Base-by-base conservation (phyloP, 768 basidiomycete species). In the Russula sp. region DNA sequence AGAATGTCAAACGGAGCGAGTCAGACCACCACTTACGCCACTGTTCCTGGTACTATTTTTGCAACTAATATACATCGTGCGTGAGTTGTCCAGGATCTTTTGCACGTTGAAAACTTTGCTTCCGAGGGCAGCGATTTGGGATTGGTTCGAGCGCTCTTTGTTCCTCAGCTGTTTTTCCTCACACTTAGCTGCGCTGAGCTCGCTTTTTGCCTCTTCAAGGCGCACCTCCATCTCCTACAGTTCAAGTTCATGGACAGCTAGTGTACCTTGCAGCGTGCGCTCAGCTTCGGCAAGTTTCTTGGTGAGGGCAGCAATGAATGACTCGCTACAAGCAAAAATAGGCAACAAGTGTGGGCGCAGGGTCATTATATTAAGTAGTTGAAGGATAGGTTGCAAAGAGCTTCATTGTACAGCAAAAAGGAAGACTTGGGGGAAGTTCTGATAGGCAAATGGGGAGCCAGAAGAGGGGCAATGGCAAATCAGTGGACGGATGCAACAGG, bases 81-180 rank as follows among this genome's bases (percentile, higher is more conserved):
- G 84, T 13, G 90, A 81, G 43, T 79, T 82, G 50, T 96, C 93
- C 41, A 97, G 76, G 18, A 77, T 78, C 69, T 87, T 86, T 61
- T 86, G 85, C 48, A 91, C 70, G 69, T 87, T 91, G 1, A 82
- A 78, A 7, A 96, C 82, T 68, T 95, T 93, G 25, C 82, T 79
- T 73, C 97, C 95, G 2, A 90, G 76, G 8, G 80, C 78, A 42
- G 74, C 72, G 59, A 92, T 90, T 72, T 90, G 87, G 0, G 78
- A 78, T 60, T 78, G 77, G 69, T 82, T 86, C 68, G 82, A 77
- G 41, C 85, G 81, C 86, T 97, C 95, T 73, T 94, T 95, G 14
- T 81, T 78, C 48, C 90, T 79, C 66, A 96, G 73, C 69, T 98
- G 95, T 75, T 98, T 97, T 73, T 98, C 94, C 68, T 98, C 93